phyloP scores from a whole-genome alignment of 2,329 filamentous ascomycete species.

The Arthrobotrys megalospora region DNA sequence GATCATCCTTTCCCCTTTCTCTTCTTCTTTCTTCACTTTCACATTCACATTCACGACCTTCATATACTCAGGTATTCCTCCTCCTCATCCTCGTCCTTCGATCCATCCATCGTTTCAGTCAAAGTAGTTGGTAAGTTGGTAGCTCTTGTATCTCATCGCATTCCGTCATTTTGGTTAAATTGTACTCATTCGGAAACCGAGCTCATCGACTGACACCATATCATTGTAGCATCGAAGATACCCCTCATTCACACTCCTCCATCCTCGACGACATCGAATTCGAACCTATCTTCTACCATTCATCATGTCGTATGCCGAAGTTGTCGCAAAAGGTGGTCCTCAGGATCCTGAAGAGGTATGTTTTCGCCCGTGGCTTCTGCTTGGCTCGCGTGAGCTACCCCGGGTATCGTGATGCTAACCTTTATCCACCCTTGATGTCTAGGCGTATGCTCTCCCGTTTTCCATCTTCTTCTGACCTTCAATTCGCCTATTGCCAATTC shows the following conservation, averaged over 20 bases:
- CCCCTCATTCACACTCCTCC: conserved; percentile 35
- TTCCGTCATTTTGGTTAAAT: conserved; percentile 13
- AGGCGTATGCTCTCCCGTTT: conserved; percentile 30
- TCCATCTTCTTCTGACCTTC: neutral
- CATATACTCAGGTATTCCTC: conserved; percentile 6
- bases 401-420: conserved; percentile 17
- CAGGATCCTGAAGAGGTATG: conserved; percentile 56
- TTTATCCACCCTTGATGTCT: neutral
- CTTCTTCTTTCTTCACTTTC: conserved; percentile 1
- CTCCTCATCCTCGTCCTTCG: neutral
- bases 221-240: neutral
- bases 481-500: neutral
- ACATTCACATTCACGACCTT: conserved; percentile 5
- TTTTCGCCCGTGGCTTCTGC: neutral
- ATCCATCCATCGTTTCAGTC: neutral
- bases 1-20: conserved; percentile 33
- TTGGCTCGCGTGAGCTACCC: neutral
- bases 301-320: conserved; percentile 48
- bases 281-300: neutral
- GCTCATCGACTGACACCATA: neutral
- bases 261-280: neutral
- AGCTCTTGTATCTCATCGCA: neutral
- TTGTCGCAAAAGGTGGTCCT: conserved; percentile 53
- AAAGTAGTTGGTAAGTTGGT: neutral
- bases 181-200: neutral